Conservation (phyloP, 306 rosid species). For the Spatholobus suberectus region DNA sequence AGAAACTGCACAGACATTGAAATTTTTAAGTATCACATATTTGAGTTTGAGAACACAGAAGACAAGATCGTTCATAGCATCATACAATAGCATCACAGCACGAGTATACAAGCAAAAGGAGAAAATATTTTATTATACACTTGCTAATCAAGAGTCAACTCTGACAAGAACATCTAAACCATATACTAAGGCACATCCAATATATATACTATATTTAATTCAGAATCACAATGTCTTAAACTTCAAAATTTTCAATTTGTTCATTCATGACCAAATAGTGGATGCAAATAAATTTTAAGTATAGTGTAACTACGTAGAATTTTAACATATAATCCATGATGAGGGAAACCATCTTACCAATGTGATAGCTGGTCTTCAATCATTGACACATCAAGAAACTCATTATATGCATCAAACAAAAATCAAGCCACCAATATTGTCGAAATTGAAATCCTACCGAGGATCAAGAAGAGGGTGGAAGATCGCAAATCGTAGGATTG, state of each 20-base stretch:
- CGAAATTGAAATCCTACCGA: not conserved
- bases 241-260: conserved; percentile 14
- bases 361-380: not conserved
- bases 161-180: conserved; percentile 24
- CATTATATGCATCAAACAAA: not conserved
- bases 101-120: not conserved
- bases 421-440: not conserved
- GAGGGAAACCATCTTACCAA: not conserved
- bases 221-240: not conserved
- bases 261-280: not conserved
- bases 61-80: not conserved
- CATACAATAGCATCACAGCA: conserved; percentile 16
- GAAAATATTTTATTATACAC: not conserved
- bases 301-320: not conserved
- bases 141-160: not conserved
- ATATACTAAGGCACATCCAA: not conserved
- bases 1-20: conserved; percentile 39
- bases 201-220: not conserved
- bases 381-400: not conserved
- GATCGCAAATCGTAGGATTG: not conserved
- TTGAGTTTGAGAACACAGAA: conserved; percentile 10
- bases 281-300: conserved; percentile 5
- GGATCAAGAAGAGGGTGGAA: not conserved
- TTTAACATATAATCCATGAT: not conserved
- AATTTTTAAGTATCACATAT: conserved; percentile 23